These are phyloP conservation scores for Punctularia strigosozonata DNA, from an alignment of 768 basidiomycete genomes.

Conservation along the genomic window DNA sequence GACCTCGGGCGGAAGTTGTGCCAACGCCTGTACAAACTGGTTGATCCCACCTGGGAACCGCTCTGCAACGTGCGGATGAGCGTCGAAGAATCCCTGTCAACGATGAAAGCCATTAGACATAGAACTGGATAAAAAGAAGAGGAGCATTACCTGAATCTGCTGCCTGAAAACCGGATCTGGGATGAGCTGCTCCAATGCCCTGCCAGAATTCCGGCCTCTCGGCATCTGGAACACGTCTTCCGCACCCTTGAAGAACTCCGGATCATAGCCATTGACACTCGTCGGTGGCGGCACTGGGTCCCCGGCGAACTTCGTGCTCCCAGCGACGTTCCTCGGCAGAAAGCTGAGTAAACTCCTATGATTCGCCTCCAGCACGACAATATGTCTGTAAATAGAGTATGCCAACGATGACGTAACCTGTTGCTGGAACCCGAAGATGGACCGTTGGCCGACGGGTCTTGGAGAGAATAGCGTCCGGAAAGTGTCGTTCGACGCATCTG, in stretches of 20 bases:
- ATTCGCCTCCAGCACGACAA: constrained; percentile 58
- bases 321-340: constrained; percentile 46
- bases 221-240: constrained; percentile 37
- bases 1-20: constrained; percentile 26
- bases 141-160: constrained; percentile 38
- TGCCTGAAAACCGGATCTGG: constrained; percentile 44
- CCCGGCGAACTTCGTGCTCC: constrained; percentile 52
- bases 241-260: constrained; percentile 58
- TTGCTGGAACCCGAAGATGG: constrained; percentile 28
- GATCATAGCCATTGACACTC: constrained; percentile 50
- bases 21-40: constrained; percentile 47
- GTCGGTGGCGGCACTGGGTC: constrained; percentile 78
- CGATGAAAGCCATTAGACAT: background rate
- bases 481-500: no score
- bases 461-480: no score
- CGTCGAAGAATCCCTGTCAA: constrained; percentile 42
- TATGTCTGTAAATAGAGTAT: constrained; percentile 58
- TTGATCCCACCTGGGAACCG: constrained; percentile 57
- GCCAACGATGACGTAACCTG: constrained; percentile 27
- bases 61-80: constrained; percentile 37
- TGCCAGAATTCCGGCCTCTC: constrained; percentile 33
- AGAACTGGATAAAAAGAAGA: background rate
- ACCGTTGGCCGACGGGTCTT: constrained; percentile 17
- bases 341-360: constrained; percentile 53
- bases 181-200: constrained; percentile 42